Evolutionary conservation across 2,329 filamentous ascomycete genomes (phyloP).

Genomic region (Ploettnerulaceae sp.): DNA sequence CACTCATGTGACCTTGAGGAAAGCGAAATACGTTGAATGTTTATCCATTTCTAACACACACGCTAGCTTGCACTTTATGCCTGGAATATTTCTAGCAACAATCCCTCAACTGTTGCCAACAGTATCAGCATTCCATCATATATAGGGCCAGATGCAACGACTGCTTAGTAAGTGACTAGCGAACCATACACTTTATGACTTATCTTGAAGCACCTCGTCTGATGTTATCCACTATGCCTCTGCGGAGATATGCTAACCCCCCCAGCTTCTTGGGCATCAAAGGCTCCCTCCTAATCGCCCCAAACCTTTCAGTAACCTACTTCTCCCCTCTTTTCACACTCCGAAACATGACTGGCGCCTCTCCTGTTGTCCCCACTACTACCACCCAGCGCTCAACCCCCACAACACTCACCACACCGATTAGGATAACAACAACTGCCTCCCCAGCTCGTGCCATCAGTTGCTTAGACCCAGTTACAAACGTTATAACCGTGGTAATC

Average conservation of each 20-base stretch:
- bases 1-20: too few species aligned
- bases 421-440: neutral
- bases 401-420: conserved; percentile 2
- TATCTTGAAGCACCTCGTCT: too few species aligned
- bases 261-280: conserved; percentile 14
- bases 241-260: neutral
- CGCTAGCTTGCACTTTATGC: conserved; percentile 12
- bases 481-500: conserved; percentile 1
- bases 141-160: conserved; percentile 11
- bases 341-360: conserved; percentile 18
- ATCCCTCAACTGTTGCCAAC: conserved; percentile 13
- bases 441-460: conserved; percentile 4
- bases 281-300: conserved; percentile 7
- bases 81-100: conserved; percentile 14
- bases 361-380: conserved; percentile 2
- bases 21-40: too few species aligned
- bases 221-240: too few species aligned
- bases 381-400: too few species aligned
- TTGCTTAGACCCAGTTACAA: neutral
- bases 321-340: conserved; percentile 15
- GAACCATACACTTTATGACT: too few species aligned
- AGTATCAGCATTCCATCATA: conserved; percentile 12
- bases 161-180: conserved; percentile 14
- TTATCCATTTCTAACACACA: conserved; percentile 3
- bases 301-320: conserved; percentile 14